Conservation (phyloP, 2,329 filamentous ascomycete species). For the Aspergillus sojae region DNA sequence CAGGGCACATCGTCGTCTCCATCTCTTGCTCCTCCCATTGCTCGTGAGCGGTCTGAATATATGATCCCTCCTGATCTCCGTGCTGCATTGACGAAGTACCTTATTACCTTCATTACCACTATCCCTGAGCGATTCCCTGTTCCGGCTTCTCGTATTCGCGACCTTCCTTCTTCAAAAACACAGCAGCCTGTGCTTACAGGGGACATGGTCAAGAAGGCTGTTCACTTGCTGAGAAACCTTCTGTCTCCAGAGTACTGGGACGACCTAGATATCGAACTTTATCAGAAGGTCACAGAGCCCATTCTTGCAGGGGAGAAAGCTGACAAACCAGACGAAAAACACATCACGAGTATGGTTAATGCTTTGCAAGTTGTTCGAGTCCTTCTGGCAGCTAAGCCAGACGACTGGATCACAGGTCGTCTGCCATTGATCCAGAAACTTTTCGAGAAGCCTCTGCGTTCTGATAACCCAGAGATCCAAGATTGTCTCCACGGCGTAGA, state of each 20-base stretch:
- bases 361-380: conserved; percentile 90
- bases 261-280: conserved; percentile 87
- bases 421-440: conserved; percentile 80
- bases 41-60: conserved; percentile 64
- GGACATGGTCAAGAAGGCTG: conserved; percentile 83
- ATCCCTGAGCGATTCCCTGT: conserved; percentile 82
- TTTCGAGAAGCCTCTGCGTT: conserved; percentile 84
- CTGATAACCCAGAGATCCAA: conserved; percentile 88
- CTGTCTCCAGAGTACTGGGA: conserved; percentile 88
- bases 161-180: conserved; percentile 52
- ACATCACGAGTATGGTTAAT: conserved; percentile 86
- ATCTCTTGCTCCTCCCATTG: conserved; percentile 49
- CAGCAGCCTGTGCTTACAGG: conserved; percentile 59
- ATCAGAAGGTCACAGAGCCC: conserved; percentile 85
- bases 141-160: conserved; percentile 68
- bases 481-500: conserved; percentile 82
- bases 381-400: conserved; percentile 80
- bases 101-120: conserved; percentile 92
- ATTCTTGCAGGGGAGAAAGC: conserved; percentile 83
- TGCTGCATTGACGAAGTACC: conserved; percentile 85
- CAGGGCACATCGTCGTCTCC: conserved; percentile 56
- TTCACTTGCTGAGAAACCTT: conserved; percentile 79
- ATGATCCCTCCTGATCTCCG: conserved; percentile 68
- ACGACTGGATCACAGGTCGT: conserved; percentile 86
- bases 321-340: conserved; percentile 79